Evolutionary conservation across 495 filamentous ascomycete species (phyloP).

Genomic region (Pyrenopolyporus hunteri): DNA sequence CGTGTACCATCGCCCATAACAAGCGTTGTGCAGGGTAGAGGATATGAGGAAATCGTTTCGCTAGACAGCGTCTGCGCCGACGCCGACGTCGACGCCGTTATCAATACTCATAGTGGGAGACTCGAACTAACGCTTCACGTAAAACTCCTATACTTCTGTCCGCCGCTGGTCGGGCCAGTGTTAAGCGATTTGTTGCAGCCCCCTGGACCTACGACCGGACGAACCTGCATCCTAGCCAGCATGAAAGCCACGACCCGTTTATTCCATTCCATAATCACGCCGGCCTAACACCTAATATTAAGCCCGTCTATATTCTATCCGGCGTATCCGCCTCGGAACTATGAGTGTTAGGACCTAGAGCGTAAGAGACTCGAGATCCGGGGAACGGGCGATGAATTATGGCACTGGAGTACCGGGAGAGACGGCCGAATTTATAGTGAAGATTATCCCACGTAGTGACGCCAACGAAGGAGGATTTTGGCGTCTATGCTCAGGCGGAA

Average conservation of each 20-base stretch:
- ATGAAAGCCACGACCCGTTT: constrained; percentile 36
- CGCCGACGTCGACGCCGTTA: constrained; percentile 41
- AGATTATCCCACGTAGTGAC: constrained; percentile 16
- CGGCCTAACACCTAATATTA: constrained; percentile 21
- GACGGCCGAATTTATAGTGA: constrained; percentile 29
- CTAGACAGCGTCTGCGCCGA: constrained; percentile 29
- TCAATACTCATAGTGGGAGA: constrained; percentile 30
- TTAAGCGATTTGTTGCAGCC: constrained; percentile 32
- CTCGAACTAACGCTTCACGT: constrained; percentile 39
- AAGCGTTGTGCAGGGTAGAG: constrained; percentile 16
- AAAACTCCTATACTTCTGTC: constrained; percentile 43
- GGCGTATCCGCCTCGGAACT: constrained; percentile 28
- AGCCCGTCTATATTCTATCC: constrained; percentile 33
- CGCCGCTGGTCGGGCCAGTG: constrained; percentile 37
- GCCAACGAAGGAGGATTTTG: constrained; percentile 33
- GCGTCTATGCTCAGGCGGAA: constrained; percentile 26
- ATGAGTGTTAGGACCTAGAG: constrained; percentile 19
- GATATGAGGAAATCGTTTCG: constrained; percentile 35
- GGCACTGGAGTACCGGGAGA: constrained; percentile 31
- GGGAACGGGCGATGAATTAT: constrained; percentile 27
- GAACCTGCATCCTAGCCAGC: constrained; percentile 19
- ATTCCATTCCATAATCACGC: constrained; percentile 31
- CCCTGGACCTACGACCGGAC: constrained; percentile 38
- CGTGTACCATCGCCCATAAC: too few species aligned
- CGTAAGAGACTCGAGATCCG: constrained; percentile 26